A percentile compares a stretch with the other conserved stretches of the same genome.
These are phyloP conservation scores for Potentilla sterilis DNA, from an alignment of 306 rosid species.

Conservation along the genomic window DNA sequence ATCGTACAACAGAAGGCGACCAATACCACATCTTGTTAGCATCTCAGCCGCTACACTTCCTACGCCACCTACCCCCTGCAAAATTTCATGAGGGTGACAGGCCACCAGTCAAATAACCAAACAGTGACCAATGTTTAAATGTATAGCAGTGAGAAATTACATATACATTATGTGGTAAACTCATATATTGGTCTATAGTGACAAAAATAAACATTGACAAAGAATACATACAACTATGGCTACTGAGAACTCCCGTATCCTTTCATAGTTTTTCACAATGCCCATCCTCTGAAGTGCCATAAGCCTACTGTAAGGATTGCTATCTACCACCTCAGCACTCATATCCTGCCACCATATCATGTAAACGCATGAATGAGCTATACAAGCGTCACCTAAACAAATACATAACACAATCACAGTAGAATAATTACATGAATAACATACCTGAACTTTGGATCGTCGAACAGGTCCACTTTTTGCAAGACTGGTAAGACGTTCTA, in stretches of 20 bases:
- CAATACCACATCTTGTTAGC: constrained; percentile 97
- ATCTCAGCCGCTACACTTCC: constrained; percentile 99
- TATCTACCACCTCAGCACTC: constrained; percentile 94
- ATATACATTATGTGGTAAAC: background rate
- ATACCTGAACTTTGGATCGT: constrained; percentile 80
- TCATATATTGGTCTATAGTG: background rate
- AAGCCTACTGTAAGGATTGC: constrained; percentile 96
- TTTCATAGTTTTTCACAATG: constrained; percentile 86
- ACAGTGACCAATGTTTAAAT: background rate
- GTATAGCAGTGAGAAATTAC: background rate
- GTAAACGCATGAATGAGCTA: constrained; percentile 10
- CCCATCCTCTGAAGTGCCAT: constrained; percentile 99
- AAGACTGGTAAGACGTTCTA: constrained; percentile 54
- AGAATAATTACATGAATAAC: background rate
- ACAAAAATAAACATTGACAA: constrained; percentile 22
- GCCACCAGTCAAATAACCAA: constrained; percentile 3
- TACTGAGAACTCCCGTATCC: constrained; percentile 88
- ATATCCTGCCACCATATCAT: constrained; percentile 64
- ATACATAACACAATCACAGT: constrained; percentile 5
- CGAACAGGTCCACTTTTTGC: constrained; percentile 52
- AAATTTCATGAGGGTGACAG: constrained; percentile 25
- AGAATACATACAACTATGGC: constrained; percentile 91
- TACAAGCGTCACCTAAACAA: constrained; percentile 3
- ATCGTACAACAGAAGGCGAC: constrained; percentile 93
- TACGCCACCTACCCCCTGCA: constrained; percentile 93